Evolutionary conservation across 805 yeast genomes (phyloP).

Genomic region (Starmerella etchellsii): DNA sequence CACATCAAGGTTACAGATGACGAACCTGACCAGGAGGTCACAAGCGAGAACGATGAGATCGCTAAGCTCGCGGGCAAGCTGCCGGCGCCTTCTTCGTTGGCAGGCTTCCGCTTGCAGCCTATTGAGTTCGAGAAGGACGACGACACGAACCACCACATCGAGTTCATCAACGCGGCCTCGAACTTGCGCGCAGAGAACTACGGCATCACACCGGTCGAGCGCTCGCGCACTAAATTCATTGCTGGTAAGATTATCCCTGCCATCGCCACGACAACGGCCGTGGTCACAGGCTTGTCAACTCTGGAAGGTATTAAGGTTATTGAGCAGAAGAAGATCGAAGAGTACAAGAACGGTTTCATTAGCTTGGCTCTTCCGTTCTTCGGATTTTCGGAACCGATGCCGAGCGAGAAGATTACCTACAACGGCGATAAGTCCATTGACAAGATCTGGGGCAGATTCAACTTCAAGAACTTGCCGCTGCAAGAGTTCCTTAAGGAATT

Average conservation of each 20-base stretch:
- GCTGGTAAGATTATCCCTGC: conserved; percentile 99
- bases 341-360: conserved; percentile 83
- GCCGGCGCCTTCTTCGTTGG: conserved; percentile 79
- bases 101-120: conserved; percentile 77
- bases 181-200: conserved; percentile 92
- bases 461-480: conserved; percentile 56
- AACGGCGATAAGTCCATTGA: conserved; percentile 64
- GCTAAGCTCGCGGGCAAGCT: conserved; percentile 52
- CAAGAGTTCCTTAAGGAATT: conserved; percentile 63
- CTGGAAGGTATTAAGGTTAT: conserved; percentile 84
- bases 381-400: conserved; percentile 93
- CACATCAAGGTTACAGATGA: conserved; percentile 83
- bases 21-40: conserved; percentile 52
- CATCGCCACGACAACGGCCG: conserved; percentile 96
- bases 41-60: conserved; percentile 17
- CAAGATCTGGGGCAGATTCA: conserved; percentile 91
- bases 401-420: conserved; percentile 69
- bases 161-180: conserved; percentile 90
- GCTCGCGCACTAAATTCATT: conserved; percentile 82
- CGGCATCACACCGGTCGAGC: conserved; percentile 76
- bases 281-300: conserved; percentile 90
- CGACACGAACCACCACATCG: conserved; percentile 91
- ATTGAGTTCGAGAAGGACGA: conserved; percentile 97
- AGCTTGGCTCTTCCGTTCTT: conserved; percentile 90
- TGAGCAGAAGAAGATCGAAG: conserved; percentile 65